Percentiles rank a stretch among this genome's conserved stretches.
phyloP scores from a whole-genome alignment of 1,284 basidiomycete species.

The Phellopilus nigrolimitatus region DNA sequence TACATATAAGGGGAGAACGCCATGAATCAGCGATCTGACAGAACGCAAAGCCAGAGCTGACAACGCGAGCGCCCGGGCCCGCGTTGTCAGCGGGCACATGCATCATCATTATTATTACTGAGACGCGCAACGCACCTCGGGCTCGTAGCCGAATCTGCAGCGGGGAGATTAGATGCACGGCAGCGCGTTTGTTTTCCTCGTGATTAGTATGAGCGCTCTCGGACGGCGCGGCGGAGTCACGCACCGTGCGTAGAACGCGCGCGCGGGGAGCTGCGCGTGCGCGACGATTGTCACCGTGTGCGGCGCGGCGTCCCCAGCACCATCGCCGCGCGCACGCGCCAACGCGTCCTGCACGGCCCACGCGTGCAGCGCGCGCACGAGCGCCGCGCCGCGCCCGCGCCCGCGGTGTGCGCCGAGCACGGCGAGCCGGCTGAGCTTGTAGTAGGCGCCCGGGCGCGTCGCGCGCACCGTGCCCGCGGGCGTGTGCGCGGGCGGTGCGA shows the following conservation, averaged over 20 bases:
- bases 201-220: too few species aligned
- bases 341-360: slow-evolving; percentile 45
- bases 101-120: too few species aligned
- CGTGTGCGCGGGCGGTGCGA: slow-evolving; percentile 48
- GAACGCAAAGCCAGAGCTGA: background rate
- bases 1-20: background rate
- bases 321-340: slow-evolving; percentile 27
- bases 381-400: slow-evolving; percentile 55
- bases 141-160: slow-evolving; percentile 62
- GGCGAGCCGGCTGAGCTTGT: slow-evolving; percentile 67
- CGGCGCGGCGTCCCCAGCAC: background rate
- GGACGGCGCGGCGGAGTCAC: too few species aligned
- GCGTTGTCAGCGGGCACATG: too few species aligned
- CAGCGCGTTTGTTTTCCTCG: slow-evolving; percentile 52
- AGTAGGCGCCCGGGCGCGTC: slow-evolving; percentile 32
- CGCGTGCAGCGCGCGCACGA: slow-evolving; percentile 55
- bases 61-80: background rate
- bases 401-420: slow-evolving; percentile 61
- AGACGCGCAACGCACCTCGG: slow-evolving; percentile 46
- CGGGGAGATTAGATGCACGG: slow-evolving; percentile 15
- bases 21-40: too few species aligned
- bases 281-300: slow-evolving; percentile 39
- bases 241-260: slow-evolving; percentile 70
- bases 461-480: slow-evolving; percentile 66
- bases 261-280: slow-evolving; percentile 69